Base-by-base conservation (phyloP, 192 early-diverging fungal species). In the Podila epigama region DNA sequence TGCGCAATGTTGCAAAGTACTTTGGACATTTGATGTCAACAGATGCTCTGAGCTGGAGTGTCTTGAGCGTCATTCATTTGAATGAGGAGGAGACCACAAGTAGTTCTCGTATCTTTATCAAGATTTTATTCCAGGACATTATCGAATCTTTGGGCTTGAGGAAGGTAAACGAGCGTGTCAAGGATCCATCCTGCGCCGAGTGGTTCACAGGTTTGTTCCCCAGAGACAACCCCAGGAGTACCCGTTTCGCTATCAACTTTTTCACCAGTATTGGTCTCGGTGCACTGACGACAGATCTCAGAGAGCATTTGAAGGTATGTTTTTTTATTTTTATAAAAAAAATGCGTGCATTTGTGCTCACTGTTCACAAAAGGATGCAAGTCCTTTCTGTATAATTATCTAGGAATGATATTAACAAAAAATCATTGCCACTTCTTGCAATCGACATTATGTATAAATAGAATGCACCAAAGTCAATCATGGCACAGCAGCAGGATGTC, bases 171-270 rank as follows among this genome's bases (percentile, higher is more conserved):
- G 83, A 89, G 56, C 82, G 87, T 60, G 69, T 92, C 37, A 84
- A 90, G 62, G 95, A 94, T 55, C 89, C 89, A 3, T 69, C 61
- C 18, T 84, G 94, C 70, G 70, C 86, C 7, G 91, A 93, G 29
- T 93, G 89, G 15, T 91, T 95, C 66, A 82, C 85, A 16, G 96
- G 96, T 31, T 78, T 98, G 72, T 99, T 99, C 73, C 96, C 96
- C 13, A 95, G 86, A 52, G 92, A 94, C 68, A 92, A 91, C 68
- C 93, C 94, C 44, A 88, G 89, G 58, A 87, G 94, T 58, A 95
- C 92, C 13, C 90, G 96, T 42, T 98, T 98, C 80, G 95, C 97
- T 12, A 98, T 99, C 87, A 99, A 99, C 75, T 99, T 96, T 79
- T 99, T 94, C 66, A 97, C 95, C 0, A 92, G 89, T 70, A 97